Evolutionary conservation across 768 basidiomycete species (phyloP), one percentile per base, ranked within the genome.

Genomic region (Chalciporus piperatus): DNA sequence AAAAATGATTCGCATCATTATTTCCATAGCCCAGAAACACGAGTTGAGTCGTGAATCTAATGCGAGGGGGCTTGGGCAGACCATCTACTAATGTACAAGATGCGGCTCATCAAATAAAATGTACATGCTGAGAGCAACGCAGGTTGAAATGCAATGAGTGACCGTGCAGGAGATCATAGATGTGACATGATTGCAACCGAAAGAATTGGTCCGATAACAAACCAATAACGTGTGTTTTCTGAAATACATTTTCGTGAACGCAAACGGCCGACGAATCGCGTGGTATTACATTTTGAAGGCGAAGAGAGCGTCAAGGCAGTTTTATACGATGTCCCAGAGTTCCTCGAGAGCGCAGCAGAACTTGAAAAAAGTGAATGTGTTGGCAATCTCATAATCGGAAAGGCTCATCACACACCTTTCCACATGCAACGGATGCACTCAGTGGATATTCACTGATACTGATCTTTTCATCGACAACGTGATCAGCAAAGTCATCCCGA

Each of bases 401-500:
- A 16, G 37, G 41, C 20, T 22, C 59, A 19, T 0, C 11, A 58
- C 85, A 59, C 63, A 96, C 95, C 83, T 98, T 98, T 54, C 96
- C 96, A 64, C 96, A 98, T 17, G 96, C 95, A 23, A 98, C 95
- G 47, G 87, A 86, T 22, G 94, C 94, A 62, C 92, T 95, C 43
- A 97, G 72, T 3, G 92, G 81, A 71, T 95, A 99, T 61, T 97
- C 86, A 62, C 91, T 94, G 70, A 99, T 92, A 56, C 91, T 84
- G 61, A 98, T 93, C 74, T 99, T 99, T 72, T 96, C 86, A 65
- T 99, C 97, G 0, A 98, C 89, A 59, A 89, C 75, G 20, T 82
- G 87, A 70, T 99, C 97, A 13, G 97, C 97, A 74, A 99, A 99
- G 72, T 96, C 92, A 59, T 99, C 97, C 45, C 81, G 84, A 11